A percentile compares a stretch with the other conserved stretches of the same genome.
These are phyloP conservation scores for Hypomontagnella monticulosa DNA, from an alignment of 495 filamentous ascomycete genomes.

Conservation along the genomic window DNA sequence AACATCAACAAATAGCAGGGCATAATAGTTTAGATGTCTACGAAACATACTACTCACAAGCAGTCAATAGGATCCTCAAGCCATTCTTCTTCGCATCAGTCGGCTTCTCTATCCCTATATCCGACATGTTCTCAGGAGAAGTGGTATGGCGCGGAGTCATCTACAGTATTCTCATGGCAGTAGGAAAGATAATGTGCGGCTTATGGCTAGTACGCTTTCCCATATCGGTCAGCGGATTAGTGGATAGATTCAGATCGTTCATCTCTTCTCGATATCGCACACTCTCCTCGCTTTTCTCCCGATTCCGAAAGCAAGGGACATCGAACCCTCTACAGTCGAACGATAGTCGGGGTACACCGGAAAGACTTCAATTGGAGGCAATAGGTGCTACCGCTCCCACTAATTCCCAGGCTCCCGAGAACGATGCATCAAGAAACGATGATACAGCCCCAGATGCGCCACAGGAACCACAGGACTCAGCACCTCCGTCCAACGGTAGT, in stretches of 20 bases:
- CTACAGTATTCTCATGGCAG: conserved; percentile 74
- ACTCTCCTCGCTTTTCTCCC: conserved; percentile 6
- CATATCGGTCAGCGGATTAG: conserved; percentile 7
- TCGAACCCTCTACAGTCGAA: not conserved
- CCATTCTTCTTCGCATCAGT: conserved; percentile 86
- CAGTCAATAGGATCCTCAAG: conserved; percentile 65
- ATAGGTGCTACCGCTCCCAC: not conserved
- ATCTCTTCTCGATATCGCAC: conserved; percentile 14
- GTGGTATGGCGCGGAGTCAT: conserved; percentile 78
- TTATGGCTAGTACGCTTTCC: conserved; percentile 68
- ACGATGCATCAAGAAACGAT: not conserved
- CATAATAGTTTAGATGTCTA: conserved; percentile 58
- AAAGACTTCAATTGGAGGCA: not conserved
- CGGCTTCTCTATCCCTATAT: conserved; percentile 81
- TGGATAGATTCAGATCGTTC: not conserved
- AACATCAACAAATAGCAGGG: not conserved
- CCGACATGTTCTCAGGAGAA: conserved; percentile 68
- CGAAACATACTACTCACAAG: conserved; percentile 63
- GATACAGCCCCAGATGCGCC: not conserved
- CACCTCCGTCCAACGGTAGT: not conserved
- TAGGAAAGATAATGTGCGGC: conserved; percentile 70
- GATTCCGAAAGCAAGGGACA: conserved; percentile 4
- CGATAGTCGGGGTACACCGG: not conserved
- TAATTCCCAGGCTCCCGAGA: not conserved
- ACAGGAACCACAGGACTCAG: not conserved